A percentile compares a stretch with the other conserved stretches of the same genome.
Conservation (phyloP, 768 basidiomycete genomes). For the Trametes sanguinea region DNA sequence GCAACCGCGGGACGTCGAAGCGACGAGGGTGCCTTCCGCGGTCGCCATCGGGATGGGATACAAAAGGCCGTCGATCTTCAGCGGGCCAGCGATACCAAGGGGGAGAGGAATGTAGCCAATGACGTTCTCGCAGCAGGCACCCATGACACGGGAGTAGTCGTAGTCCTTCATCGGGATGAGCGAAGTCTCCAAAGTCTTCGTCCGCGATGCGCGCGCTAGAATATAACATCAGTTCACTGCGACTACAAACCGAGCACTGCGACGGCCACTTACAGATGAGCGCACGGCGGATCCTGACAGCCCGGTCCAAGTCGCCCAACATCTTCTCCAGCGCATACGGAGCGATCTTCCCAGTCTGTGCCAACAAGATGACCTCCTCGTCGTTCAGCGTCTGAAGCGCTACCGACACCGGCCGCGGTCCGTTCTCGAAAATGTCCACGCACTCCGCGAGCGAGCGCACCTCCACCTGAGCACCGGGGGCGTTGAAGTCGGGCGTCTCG, state of each 20-base stretch:
- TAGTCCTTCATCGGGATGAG: slow-evolving; percentile 83
- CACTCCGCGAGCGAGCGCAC: slow-evolving; percentile 72
- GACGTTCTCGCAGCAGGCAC: slow-evolving; percentile 99
- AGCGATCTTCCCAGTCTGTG: slow-evolving; percentile 90
- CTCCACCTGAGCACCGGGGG: slow-evolving; percentile 8
- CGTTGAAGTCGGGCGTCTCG: slow-evolving; percentile 20
- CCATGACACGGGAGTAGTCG: slow-evolving; percentile 91
- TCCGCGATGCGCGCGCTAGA: slow-evolving; percentile 79
- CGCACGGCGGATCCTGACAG: slow-evolving; percentile 83
- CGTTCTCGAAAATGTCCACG: slow-evolving; percentile 76
- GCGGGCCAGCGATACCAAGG: slow-evolving; percentile 93
- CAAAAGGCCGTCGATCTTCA: slow-evolving; percentile 82
- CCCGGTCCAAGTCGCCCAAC: slow-evolving; percentile 83
- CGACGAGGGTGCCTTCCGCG: slow-evolving; percentile 98
- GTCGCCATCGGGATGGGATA: slow-evolving; percentile 99
- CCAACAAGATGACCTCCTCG: slow-evolving; percentile 87
- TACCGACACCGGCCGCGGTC: slow-evolving; percentile 59
- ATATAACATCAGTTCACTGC: background rate
- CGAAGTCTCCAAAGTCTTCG: slow-evolving; percentile 81
- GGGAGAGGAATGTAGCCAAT: slow-evolving; percentile 96
- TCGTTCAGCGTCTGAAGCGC: slow-evolving; percentile 72
- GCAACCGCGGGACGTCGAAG: slow-evolving; percentile 95
- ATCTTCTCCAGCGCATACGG: slow-evolving; percentile 97
- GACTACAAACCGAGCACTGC: background rate
- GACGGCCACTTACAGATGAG: slow-evolving; percentile 74